phyloP scores from a whole-genome alignment of 495 filamentous ascomycete genomes.

The Barbatosphaeria neglecta region DNA sequence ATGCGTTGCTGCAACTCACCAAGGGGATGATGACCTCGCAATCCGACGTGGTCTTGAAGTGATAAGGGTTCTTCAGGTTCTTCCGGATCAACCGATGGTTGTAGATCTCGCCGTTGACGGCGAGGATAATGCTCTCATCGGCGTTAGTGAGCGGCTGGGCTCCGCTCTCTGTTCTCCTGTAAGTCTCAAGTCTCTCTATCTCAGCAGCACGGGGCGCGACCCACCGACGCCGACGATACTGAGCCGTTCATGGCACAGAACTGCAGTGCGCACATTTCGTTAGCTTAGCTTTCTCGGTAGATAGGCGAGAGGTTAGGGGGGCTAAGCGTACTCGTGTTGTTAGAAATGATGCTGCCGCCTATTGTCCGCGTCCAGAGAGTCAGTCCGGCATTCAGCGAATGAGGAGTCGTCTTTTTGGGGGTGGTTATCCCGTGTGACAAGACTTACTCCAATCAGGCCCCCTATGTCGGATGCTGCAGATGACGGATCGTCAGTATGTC shows the following conservation, averaged over 20 bases:
- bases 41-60: slow-evolving; percentile 96
- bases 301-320: too few species aligned
- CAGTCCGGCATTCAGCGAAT: background rate
- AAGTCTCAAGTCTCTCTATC: slow-evolving; percentile 10
- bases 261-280: slow-evolving; percentile 36
- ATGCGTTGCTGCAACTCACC: slow-evolving; percentile 41
- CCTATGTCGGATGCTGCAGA: slow-evolving; percentile 73
- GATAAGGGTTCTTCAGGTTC: slow-evolving; percentile 62
- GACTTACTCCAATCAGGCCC: slow-evolving; percentile 97
- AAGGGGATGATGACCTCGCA: slow-evolving; percentile 96
- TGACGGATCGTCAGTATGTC: background rate
- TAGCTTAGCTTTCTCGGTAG: slow-evolving; percentile 8
- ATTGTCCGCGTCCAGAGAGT: background rate
- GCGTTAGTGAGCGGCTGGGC: slow-evolving; percentile 91
- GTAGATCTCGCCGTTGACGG: slow-evolving; percentile 99
- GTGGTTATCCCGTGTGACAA: slow-evolving; percentile 7
- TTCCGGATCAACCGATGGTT: slow-evolving; percentile 94
- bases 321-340: slow-evolving; percentile 65
- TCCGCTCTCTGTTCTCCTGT: slow-evolving; percentile 59
- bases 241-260: slow-evolving; percentile 93
- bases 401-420: background rate
- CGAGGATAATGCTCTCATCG: slow-evolving; percentile 75
- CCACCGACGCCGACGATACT: slow-evolving; percentile 94
- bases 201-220: slow-evolving; percentile 22
- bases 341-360: slow-evolving; percentile 82